These are phyloP conservation scores for Trichoderma citrinoviride DNA, from an alignment of 2,329 filamentous ascomycete species.

Conservation along the genomic window DNA sequence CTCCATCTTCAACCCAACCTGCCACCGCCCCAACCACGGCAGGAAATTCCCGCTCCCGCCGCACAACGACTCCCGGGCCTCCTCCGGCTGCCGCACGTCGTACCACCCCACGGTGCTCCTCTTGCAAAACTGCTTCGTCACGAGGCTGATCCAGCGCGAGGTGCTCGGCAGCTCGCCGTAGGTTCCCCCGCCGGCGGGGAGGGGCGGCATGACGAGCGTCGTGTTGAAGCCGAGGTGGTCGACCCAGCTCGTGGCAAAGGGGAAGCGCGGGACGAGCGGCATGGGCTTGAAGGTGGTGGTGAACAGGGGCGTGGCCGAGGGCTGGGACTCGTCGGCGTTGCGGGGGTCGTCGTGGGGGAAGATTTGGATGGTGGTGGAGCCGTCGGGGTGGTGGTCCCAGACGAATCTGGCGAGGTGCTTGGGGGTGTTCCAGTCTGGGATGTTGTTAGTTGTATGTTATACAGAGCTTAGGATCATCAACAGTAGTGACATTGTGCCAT, in stretches of 20 bases:
- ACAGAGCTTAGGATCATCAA: background rate
- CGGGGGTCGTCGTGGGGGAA: conserved; percentile 42
- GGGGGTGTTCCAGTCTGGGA: conserved; percentile 53
- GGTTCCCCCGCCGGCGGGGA: conserved; percentile 41
- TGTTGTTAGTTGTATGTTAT: background rate
- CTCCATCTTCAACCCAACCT: conserved; percentile 42
- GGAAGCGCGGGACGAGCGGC: conserved; percentile 44
- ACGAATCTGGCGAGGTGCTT: conserved; percentile 54
- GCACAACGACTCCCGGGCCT: conserved; percentile 16
- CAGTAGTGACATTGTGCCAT: no score
- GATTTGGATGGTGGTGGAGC: conserved; percentile 42
- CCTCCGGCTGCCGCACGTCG: conserved; percentile 43
- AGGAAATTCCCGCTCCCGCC: conserved; percentile 44
- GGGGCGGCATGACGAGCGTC: conserved; percentile 48
- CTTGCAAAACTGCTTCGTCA: conserved; percentile 33
- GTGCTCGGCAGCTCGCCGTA: conserved; percentile 47
- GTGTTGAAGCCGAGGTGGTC: conserved; percentile 43
- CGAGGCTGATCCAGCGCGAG: conserved; percentile 44
- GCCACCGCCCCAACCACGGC: conserved; percentile 47
- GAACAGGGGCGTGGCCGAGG: conserved; percentile 43
- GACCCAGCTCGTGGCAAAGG: conserved; percentile 40
- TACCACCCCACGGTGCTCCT: conserved; percentile 45
- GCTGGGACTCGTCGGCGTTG: conserved; percentile 32
- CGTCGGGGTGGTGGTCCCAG: conserved; percentile 40
- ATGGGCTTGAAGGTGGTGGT: conserved; percentile 45